A percentile compares a stretch with the other conserved stretches of the same genome.
Evolutionary conservation across 2,329 filamentous ascomycete species (phyloP).

Genomic region (Coniella lustricola): DNA sequence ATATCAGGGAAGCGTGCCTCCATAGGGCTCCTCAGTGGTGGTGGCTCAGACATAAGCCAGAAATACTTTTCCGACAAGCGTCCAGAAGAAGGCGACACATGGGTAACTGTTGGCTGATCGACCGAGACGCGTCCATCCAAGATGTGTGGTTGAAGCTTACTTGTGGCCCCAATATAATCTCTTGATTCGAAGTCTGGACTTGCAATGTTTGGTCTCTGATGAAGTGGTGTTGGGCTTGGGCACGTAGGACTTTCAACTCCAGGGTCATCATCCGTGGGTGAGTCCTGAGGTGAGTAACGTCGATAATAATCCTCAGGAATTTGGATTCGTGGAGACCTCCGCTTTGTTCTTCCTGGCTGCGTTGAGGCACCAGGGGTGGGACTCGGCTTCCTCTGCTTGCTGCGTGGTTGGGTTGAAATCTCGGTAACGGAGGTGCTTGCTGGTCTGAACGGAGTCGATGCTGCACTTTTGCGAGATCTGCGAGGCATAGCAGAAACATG

Average conservation of each 20-base stretch:
- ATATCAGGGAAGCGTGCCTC: not conserved
- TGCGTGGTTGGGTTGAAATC: not conserved
- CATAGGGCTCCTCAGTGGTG: not conserved
- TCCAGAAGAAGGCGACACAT: not conserved
- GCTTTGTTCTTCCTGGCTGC: not conserved
- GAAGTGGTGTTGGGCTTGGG: constrained; percentile 27
- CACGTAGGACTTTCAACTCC: constrained; percentile 27
- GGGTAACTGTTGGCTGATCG: not conserved
- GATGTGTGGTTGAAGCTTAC: constrained; percentile 16
- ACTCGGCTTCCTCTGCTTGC: not conserved
- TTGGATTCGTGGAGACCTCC: constrained; percentile 2
- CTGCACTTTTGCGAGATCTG: not conserved
- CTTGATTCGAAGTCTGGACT: constrained; percentile 5
- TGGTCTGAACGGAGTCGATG: not conserved
- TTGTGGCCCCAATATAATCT: too few species aligned
- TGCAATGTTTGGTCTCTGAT: constrained; percentile 24
- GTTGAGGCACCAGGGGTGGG: not conserved
- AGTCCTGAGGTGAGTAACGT: not conserved
- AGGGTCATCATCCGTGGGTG: constrained; percentile 3
- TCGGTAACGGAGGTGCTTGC: not conserved
- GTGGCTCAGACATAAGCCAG: not conserved
- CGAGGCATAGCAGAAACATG: not conserved
- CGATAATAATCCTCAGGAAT: constrained; percentile 6
- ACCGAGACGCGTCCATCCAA: constrained; percentile 18
- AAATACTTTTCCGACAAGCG: not conserved